Base-by-base conservation (phyloP, 768 basidiomycete species). In the Erythrobasidium yunnanense region DNA sequence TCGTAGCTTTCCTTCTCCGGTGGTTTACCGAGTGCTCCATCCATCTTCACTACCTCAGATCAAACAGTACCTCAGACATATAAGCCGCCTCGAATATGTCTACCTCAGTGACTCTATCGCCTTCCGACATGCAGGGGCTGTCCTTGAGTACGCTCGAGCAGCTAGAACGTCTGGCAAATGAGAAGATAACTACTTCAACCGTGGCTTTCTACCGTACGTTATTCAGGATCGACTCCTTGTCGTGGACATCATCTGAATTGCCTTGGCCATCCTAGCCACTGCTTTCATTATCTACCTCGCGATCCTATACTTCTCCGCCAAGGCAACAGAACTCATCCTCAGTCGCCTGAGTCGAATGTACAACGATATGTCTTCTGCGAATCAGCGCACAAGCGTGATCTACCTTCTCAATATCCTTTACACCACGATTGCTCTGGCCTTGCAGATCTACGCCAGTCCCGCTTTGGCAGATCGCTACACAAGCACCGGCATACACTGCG, bases 361-460 rank as follows among this genome's bases (percentile, higher is more conserved):
- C 34, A 22, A 32, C 54, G 7, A 11, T 7, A 22, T 55, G 15
- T 11, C 17, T 7, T 27, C 34, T 7, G 17, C 27, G 23, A 8
- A 55, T 30, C 54, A 32, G 34, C 25, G 54, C 25, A 55, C 15
- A 7, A 11, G 11, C 18, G 25, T 35, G 11, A 55, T 29, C 34
- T 55, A 55, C 34, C 15, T 55, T 32, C 54, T 55, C 17, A 55
- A 25, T 30, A 22, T 55, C 17, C n/a, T 55, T 18, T 55, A 30
- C 54, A 55, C 54, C 15, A 55, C 54, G 11, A 11, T 55, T n/a
- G 54, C 54, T 6, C 54, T 55, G 8, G 23, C 11, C 25, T 23
- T 55, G 11, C 54, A 55, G 34, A 22, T 55, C 34, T 22, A 29
- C 34, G 54, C 54, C 34, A 6, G 23, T 8, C 54, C 54, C 25